Conservation (phyloP, 2,329 filamentous ascomycete genomes). For the Fusarium nurragi region DNA sequence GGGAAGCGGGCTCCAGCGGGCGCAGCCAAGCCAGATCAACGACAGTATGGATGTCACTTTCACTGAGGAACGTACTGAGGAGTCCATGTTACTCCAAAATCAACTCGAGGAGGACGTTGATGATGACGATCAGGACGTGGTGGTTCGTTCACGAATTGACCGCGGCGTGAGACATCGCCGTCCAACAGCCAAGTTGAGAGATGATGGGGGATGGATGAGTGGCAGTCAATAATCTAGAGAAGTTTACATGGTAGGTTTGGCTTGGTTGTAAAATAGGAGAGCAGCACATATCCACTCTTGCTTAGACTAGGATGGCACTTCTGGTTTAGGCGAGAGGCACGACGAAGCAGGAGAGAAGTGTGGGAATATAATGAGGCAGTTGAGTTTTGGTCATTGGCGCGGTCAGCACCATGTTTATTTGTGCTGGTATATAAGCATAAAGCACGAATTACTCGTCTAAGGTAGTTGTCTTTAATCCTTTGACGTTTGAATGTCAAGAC, state of each 20-base stretch:
- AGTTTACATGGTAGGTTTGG: background rate
- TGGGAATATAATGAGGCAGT: conserved; percentile 5
- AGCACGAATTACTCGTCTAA: background rate
- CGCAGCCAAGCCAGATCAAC: conserved; percentile 8
- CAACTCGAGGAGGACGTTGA: conserved; percentile 44
- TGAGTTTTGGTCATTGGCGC: background rate
- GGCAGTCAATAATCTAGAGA: conserved; percentile 18
- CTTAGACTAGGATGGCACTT: conserved; percentile 11
- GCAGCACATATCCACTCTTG: background rate
- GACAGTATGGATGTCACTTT: conserved; percentile 44
- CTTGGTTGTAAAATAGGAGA: conserved; percentile 17
- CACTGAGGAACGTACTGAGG: conserved; percentile 43
- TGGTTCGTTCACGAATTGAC: conserved; percentile 40
- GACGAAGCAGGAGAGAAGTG: background rate
- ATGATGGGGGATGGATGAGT: conserved; percentile 42
- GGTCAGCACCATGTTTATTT: background rate
- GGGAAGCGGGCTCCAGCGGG: background rate
- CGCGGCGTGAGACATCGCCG: conserved; percentile 47
- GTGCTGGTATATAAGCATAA: background rate
- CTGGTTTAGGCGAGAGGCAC: conserved; percentile 6
- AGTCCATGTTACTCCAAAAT: conserved; percentile 20
- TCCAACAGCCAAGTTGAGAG: conserved; percentile 50
- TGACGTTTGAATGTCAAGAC: background rate
- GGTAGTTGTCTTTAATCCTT: background rate
- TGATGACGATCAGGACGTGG: conserved; percentile 47